Conservation (phyloP, 495 filamentous ascomycete species). For the Penicillium lividum region DNA sequence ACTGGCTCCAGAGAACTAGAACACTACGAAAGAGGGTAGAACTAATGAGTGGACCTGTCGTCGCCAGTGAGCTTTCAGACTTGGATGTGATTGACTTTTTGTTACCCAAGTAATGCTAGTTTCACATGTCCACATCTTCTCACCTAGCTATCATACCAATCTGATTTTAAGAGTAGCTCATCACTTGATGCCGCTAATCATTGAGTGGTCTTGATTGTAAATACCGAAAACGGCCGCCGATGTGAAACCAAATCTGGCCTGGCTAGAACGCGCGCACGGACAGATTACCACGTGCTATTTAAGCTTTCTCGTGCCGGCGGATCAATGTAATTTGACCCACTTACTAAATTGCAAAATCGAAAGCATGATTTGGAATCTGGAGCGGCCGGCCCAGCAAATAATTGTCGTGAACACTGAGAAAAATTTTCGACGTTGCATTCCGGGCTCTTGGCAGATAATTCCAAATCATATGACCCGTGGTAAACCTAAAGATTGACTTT, state of each 20-base stretch:
- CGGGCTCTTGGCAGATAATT: constrained; percentile 2
- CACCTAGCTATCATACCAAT: background rate
- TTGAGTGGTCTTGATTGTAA: background rate
- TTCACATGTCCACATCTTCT: background rate
- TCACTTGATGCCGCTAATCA: background rate
- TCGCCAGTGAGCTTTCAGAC: background rate
- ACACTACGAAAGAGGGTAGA: background rate
- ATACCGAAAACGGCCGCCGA: background rate
- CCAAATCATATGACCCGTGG: background rate
- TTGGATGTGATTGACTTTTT: background rate
- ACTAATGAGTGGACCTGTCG: background rate
- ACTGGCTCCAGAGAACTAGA: background rate
- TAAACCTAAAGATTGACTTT: background rate
- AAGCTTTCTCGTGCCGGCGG: background rate
- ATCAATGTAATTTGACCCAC: background rate
- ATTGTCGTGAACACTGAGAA: background rate
- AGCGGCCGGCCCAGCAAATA: background rate
- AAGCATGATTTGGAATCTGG: background rate
- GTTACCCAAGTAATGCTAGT: background rate
- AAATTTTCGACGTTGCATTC: background rate
- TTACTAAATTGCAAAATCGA: too few species aligned
- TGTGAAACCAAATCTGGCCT: background rate
- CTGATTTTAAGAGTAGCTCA: background rate
- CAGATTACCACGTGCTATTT: background rate
- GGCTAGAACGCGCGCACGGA: background rate